Base-by-base conservation (phyloP, 2,329 filamentous ascomycete genomes). In the Neofusicoccum parvum region DNA sequence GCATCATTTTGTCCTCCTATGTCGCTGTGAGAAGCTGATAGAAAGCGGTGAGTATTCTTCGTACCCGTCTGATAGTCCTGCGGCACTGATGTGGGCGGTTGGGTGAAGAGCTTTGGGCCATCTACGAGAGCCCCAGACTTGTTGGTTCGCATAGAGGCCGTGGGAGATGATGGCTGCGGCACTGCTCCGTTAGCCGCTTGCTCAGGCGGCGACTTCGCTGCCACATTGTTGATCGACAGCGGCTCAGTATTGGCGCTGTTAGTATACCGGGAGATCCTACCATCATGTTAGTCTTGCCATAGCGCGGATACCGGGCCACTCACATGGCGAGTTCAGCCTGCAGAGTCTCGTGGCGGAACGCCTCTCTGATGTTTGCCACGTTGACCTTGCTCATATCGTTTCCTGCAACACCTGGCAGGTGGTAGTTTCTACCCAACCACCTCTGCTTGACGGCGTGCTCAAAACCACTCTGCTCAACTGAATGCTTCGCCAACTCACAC, bases 401-500 rank as follows among this genome's bases (percentile, higher is more conserved):
- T 14, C 95, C 95, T 64, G 86, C 84, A 43, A 91, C 89, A 2
- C 95, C 95, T 0, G 92, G 90, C 45, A 90, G 81, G 73, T 91
- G 84, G 75, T 90, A 98, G 69, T 91, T 87, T 37, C 85, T 82
- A 3, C 95, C 95, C 4, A 99, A 82, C 94, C 94, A 99, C 76
- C 93, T 88, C 74, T 94, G 88, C 80, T 99, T 99, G 72, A 98
- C 84, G 12, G 88, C 86, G 71, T 91, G 84, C 76, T 99, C 95
- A 74, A 96, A 99, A 6, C 95, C 95, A 75, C 92, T 96, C 77
- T 99, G 95, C 72, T 90, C 88, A 46, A 99, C 95, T 10, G 92
- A 97, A 76, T 98, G 94, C 80, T 97, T 97, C 27, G 95, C 95
- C 65, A 99, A 80, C 80, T 99, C 95, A 75, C 95, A 98, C 95